Evolutionary conservation across 345 rosid genomes (phyloP), one percentile per base, ranked within the genome.

Genomic region (Erysimum cheiranthoides): DNA sequence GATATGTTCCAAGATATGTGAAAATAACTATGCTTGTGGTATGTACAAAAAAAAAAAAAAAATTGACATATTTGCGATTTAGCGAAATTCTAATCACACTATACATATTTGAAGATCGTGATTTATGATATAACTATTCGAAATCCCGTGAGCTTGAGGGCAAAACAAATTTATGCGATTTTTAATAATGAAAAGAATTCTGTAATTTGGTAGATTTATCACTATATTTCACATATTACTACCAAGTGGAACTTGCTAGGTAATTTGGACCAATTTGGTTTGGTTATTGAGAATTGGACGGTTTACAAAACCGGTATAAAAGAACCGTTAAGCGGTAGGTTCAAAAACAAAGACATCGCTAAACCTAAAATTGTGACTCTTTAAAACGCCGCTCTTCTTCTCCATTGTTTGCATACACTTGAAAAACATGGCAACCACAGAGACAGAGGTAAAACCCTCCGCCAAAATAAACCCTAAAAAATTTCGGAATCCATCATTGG

Each of bases 311-410:
- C 39, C 40, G 71, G 45, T 70, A 40, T 43, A 21, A 68, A 39
- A 18, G 2, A 68, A 69, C 63, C 42, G 27, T 61, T 68, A 32
- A 51, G 43, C 17, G 17, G 3, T 38, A 60, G 43, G 60, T 57
- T 63, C 0, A 27, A 27, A 61, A 54, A 65, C 34, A 31, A n/a
- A 51, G 30, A 28, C 40, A 27, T n/a, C 2, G 60, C 34, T 70
- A 47, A 77, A 71, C 81, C 81, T 71, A 78, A 57, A 50, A 3
- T 6, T 28, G 36, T 1, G 9, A 7, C 40, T 60, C 64, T 72
- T 66, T 78, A 71, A 40, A 78, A 78, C 60, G 81, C 77, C 77
- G 81, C 57, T 38, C 13, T 5, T 77, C 72, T 47, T 64, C 72
- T n/a, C 0, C 76, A 21, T 30, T 18, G 61, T 56, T 31, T n/a